A percentile compares a stretch with the other conserved stretches of the same genome.
These are phyloP conservation scores for Brettanomyces nanus DNA, from an alignment of 805 yeast genomes.

Conservation along the genomic window DNA sequence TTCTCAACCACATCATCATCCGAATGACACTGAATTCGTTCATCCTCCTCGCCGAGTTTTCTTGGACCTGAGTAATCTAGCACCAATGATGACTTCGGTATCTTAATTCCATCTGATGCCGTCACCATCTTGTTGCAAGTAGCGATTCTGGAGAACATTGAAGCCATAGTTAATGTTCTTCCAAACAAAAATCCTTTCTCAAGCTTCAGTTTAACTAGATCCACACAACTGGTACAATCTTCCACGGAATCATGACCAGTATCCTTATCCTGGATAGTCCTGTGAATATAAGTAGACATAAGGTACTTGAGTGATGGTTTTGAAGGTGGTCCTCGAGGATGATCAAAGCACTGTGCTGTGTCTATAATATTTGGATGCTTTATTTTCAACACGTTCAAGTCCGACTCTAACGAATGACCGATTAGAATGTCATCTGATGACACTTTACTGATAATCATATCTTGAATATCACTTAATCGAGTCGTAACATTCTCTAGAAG, in stretches of 20 bases:
- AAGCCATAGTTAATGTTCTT: slow-evolving; percentile 31
- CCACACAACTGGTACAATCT: slow-evolving; percentile 76
- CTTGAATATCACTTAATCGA: slow-evolving; percentile 60
- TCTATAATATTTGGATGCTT: slow-evolving; percentile 73
- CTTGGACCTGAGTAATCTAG: slow-evolving; percentile 14
- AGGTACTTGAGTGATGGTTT: slow-evolving; percentile 73
- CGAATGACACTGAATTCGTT: slow-evolving; percentile 35
- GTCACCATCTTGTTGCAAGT: slow-evolving; percentile 15
- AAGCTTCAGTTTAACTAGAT: slow-evolving; percentile 63
- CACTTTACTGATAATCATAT: slow-evolving; percentile 39
- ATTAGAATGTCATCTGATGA: slow-evolving; percentile 57
- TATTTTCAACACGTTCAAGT: slow-evolving; percentile 60
- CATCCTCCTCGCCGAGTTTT: slow-evolving; percentile 18
- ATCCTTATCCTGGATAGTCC: slow-evolving; percentile 56
- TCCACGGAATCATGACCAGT: slow-evolving; percentile 81
- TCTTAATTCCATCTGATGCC: slow-evolving; percentile 15
- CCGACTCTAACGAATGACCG: slow-evolving; percentile 89
- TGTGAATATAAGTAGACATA: slow-evolving; percentile 44
- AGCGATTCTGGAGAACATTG: slow-evolving; percentile 33
- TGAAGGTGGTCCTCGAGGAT: slow-evolving; percentile 73
- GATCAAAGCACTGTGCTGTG: slow-evolving; percentile 70
- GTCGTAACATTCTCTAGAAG: slow-evolving; percentile 54
- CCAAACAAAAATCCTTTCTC: slow-evolving; percentile 65
- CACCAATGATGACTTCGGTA: slow-evolving; percentile 20
- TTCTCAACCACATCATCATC: slow-evolving; percentile 54